phyloP scores from a whole-genome alignment of 2,329 filamentous ascomycete species.

The Verticillium dahliae region DNA sequence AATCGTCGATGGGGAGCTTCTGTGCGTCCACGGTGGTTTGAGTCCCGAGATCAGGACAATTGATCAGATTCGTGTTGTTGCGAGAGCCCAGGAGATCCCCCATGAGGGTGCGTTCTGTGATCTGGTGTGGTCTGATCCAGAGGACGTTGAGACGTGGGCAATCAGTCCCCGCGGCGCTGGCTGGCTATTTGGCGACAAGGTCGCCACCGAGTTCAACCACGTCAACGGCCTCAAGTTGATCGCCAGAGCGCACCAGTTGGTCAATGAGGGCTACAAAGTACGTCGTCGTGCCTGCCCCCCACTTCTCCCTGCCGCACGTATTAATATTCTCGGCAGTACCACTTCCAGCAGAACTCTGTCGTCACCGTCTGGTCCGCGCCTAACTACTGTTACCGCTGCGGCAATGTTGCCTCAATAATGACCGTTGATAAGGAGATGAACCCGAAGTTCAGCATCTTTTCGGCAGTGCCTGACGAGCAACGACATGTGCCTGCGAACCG shows the following conservation, averaged over 20 bases:
- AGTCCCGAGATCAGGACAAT: slow-evolving; percentile 93
- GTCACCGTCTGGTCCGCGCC: slow-evolving; percentile 98
- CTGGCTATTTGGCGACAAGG: slow-evolving; percentile 95
- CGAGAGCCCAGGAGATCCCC: slow-evolving; percentile 93
- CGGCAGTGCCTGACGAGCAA: slow-evolving; percentile 79
- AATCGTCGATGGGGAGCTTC: slow-evolving; percentile 96
- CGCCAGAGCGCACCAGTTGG: slow-evolving; percentile 92
- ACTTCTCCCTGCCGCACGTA: not conserved
- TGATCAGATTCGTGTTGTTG: slow-evolving; percentile 98
- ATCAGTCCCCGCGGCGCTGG: slow-evolving; percentile 93
- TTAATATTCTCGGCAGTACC: slow-evolving; percentile 51
- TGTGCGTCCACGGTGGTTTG: slow-evolving; percentile 91
- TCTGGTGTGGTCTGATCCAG: slow-evolving; percentile 95
- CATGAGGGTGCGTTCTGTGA: slow-evolving; percentile 99
- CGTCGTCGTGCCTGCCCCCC: slow-evolving; percentile 52
- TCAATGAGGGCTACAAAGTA: slow-evolving; percentile 97
- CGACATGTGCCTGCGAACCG: slow-evolving; percentile 70
- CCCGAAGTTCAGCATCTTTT: slow-evolving; percentile 89
- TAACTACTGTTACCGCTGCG: slow-evolving; percentile 92
- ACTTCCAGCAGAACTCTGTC: slow-evolving; percentile 90
- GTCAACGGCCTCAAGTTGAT: slow-evolving; percentile 96
- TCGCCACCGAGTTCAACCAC: slow-evolving; percentile 95
- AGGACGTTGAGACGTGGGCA: slow-evolving; percentile 94
- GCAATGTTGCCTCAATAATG: slow-evolving; percentile 96
- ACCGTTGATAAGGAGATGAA: slow-evolving; percentile 78